A percentile compares a stretch with the other conserved stretches of the same genome.
These are phyloP conservation scores for Pythium dissotocum DNA, from an alignment of 352 stramenopile species.

Conservation along the genomic window DNA sequence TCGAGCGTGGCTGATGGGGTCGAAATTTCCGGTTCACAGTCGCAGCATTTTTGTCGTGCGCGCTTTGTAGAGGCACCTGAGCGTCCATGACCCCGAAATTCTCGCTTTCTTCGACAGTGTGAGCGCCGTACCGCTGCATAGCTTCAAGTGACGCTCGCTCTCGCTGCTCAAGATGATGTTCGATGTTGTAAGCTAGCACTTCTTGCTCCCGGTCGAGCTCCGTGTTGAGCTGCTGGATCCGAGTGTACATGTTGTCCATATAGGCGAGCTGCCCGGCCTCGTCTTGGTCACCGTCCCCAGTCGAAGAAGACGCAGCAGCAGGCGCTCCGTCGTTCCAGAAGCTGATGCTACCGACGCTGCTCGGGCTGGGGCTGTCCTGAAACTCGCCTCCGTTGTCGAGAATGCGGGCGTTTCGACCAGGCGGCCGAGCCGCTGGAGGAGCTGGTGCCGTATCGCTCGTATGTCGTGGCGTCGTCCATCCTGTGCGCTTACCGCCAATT, in stretches of 20 bases:
- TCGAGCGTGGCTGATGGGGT: conserved; percentile 21
- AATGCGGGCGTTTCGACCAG: conserved; percentile 7
- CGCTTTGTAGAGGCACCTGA: conserved; percentile 5
- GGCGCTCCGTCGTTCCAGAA: conserved; percentile 28
- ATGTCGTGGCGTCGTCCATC: conserved; percentile 50
- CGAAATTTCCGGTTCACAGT: conserved; percentile 24
- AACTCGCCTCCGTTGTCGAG: conserved; percentile 9
- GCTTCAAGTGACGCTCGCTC: conserved; percentile 24
- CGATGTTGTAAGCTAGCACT: conserved; percentile 19
- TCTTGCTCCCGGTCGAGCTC: conserved; percentile 51
- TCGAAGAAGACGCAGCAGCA: neutral
- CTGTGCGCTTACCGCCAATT: conserved; percentile 15
- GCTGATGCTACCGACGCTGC: neutral
- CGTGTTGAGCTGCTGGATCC: conserved; percentile 48
- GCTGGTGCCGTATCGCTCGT: conserved; percentile 1
- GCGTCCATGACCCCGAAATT: conserved; percentile 26
- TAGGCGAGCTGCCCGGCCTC: conserved; percentile 52
- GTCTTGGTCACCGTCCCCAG: conserved; percentile 22
- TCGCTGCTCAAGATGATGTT: conserved; percentile 23
- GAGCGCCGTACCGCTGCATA: conserved; percentile 24
- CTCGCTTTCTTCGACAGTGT: conserved; percentile 25
- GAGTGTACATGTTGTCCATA: conserved; percentile 76
- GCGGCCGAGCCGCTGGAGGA: conserved; percentile 8
- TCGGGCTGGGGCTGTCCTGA: neutral
- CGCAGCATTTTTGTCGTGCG: conserved; percentile 10